Evolutionary conservation across 2,329 filamentous ascomycete genomes (phyloP).

Genomic region (Keithomyces neogunnii): DNA sequence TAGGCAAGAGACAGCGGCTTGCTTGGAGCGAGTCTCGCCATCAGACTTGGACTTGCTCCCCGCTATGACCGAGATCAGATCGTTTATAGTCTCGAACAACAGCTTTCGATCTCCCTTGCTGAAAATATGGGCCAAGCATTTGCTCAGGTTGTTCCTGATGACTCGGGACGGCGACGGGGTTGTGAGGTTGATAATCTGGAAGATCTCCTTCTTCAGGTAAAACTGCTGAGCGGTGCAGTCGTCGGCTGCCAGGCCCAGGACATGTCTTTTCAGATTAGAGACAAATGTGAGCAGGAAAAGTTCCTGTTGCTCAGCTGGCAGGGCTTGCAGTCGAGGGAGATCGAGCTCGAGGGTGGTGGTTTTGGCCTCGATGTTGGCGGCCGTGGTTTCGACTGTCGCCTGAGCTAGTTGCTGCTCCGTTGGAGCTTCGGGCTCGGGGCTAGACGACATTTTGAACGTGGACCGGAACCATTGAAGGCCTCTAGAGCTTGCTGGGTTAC

Average conservation of each 20-base stretch:
- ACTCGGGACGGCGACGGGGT: slow-evolving; percentile 80
- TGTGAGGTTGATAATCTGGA: slow-evolving; percentile 82
- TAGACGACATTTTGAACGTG: slow-evolving; percentile 26
- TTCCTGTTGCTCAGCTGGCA: slow-evolving; percentile 92
- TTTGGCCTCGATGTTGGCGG: slow-evolving; percentile 25
- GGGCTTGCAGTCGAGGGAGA: slow-evolving; percentile 75
- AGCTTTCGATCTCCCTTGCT: slow-evolving; percentile 80
- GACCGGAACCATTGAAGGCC: slow-evolving; percentile 13
- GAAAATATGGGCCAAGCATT: slow-evolving; percentile 76
- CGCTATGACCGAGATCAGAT: slow-evolving; percentile 65
- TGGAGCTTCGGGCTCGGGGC: slow-evolving; percentile 26
- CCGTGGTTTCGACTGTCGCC: slow-evolving; percentile 9
- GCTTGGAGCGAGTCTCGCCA: slow-evolving; percentile 68
- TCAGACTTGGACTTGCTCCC: slow-evolving; percentile 67
- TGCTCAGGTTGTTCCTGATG: slow-evolving; percentile 80
- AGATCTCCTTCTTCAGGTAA: slow-evolving; percentile 86
- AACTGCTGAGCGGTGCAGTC: slow-evolving; percentile 83
- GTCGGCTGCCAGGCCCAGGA: slow-evolving; percentile 63
- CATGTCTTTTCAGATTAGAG: slow-evolving; percentile 72
- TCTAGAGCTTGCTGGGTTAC: background rate
- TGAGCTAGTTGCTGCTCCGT: slow-evolving; percentile 10
- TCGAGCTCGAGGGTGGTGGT: slow-evolving; percentile 71
- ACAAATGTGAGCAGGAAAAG: slow-evolving; percentile 87
- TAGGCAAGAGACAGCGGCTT: slow-evolving; percentile 79
- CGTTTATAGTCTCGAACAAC: slow-evolving; percentile 90